These are phyloP conservation scores for Candida easanensis DNA, from an alignment of 805 yeast species.

Conservation along the genomic window DNA sequence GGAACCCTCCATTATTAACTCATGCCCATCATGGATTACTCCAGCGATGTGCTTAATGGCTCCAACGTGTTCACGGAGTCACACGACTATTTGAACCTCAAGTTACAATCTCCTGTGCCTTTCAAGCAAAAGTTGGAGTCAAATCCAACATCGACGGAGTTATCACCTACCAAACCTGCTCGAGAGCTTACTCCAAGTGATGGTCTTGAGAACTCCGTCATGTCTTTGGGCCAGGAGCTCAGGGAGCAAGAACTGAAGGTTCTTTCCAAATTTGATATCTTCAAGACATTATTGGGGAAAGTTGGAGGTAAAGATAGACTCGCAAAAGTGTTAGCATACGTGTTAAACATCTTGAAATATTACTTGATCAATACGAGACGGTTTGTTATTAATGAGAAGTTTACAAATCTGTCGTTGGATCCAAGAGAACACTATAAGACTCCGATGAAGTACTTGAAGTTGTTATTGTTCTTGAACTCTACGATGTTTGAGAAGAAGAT, in stretches of 20 bases:
- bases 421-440: conserved; percentile 26
- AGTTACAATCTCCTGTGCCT: conserved; percentile 25
- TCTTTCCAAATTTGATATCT: conserved; percentile 35
- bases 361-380: conserved; percentile 43
- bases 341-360: conserved; percentile 48
- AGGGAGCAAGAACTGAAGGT: conserved; percentile 10
- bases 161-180: conserved; percentile 14
- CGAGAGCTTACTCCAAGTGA: conserved; percentile 2
- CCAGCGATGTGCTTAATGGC: conserved; percentile 18
- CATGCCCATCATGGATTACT: conserved; percentile 20
- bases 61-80: conserved; percentile 20
- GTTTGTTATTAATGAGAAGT: conserved; percentile 28
- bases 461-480: conserved; percentile 26
- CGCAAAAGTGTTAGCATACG: conserved; percentile 61
- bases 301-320: conserved; percentile 70
- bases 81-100: conserved; percentile 17
- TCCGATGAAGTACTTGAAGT: conserved; percentile 24
- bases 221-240: conserved; percentile 12
- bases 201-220: conserved; percentile 8
- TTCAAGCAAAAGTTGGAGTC: conserved; percentile 7
- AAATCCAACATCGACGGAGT: conserved; percentile 1
- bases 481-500: conserved; percentile 35
- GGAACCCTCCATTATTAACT: no score
- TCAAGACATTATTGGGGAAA: conserved; percentile 50
- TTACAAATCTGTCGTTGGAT: conserved; percentile 25